phyloP scores from a whole-genome alignment of 768 basidiomycete genomes.

The Mycena amicta region DNA sequence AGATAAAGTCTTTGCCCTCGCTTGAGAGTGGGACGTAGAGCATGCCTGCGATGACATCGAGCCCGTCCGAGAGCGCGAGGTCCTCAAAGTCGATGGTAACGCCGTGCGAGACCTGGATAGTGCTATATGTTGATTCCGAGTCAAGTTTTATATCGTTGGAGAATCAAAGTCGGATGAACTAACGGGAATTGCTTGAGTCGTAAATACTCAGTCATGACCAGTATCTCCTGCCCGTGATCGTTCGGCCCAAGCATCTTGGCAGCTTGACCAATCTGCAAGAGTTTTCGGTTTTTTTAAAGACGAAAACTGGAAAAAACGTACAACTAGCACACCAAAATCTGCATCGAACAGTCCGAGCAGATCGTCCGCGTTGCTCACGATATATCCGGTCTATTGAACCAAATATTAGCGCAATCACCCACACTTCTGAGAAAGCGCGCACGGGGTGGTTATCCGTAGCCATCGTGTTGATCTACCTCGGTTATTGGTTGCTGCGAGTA shows the following conservation, averaged over 20 bases:
- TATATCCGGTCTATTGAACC: conserved; percentile 74
- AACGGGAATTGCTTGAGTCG: conserved; percentile 71
- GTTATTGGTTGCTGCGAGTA: background rate
- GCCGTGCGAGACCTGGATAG: conserved; percentile 70
- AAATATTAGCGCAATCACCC: background rate
- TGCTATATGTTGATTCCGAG: conserved; percentile 41
- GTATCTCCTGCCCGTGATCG: conserved; percentile 73
- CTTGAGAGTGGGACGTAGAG: conserved; percentile 76
- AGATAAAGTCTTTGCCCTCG: conserved; percentile 79
- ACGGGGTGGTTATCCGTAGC: conserved; percentile 66
- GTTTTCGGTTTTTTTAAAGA: background rate
- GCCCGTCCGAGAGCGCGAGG: conserved; percentile 43
- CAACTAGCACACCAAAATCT: conserved; percentile 70
- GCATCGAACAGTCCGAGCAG: conserved; percentile 78
- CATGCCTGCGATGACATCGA: conserved; percentile 71
- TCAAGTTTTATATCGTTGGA: background rate
- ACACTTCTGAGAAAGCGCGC: conserved; percentile 8
- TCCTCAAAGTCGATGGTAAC: conserved; percentile 75
- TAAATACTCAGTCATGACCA: conserved; percentile 80
- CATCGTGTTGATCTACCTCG: conserved; percentile 66
- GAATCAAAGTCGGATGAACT: conserved; percentile 28
- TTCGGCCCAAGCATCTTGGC: conserved; percentile 72
- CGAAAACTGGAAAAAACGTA: conserved; percentile 4
- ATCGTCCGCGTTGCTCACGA: conserved; percentile 81
- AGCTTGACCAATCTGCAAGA: conserved; percentile 55